Base-by-base conservation (phyloP, 345 rosid genomes). In the Corchorus olitorius region DNA sequence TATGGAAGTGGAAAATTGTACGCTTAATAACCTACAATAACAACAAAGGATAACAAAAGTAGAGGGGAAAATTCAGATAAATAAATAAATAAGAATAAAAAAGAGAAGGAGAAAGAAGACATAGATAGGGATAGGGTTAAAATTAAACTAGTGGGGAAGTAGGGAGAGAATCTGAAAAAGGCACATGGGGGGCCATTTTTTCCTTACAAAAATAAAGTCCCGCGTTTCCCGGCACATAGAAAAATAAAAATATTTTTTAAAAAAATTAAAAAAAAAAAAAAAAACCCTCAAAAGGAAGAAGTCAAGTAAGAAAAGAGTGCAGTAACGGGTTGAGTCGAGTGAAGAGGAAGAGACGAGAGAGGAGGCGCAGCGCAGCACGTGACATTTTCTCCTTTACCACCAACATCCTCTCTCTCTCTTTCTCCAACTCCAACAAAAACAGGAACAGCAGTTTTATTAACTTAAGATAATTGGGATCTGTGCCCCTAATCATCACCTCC, bases 401-500 rank as follows among this genome's bases (percentile, higher is more conserved):
- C 50, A 64, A 9, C 14, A 48, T 11, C 10, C 13, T 9, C 50
- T 6, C n/a, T 49, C 53, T 49, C 53, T 12, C 4, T 49, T 15
- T 49, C 53, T 49, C 3, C 11, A 0, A 12, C 13, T 49, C 53
- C 60, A 45, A 61, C 43, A 39, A 39, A 4, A 39, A 39, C 5
- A 39, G 43, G 6, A 39, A 39, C 43, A 39, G 43, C 43, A 6
- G 5, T 39, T 39, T 39, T 39, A 15, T 37, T 27, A 14, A 53
- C 37, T 35, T 22, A 12, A 59, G 41, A 27, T 75, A 70, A 86
- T 83, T 1, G 88, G 92, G 87, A 85, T 85, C 88, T 79, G 89
- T 67, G 88, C 89, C 6, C 81, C 85, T 84, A 84, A 89, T 89
- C 90, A 85, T 89, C 84, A 87, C 50, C 0, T 0, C 43, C 43